Evolutionary conservation across 73 alveolate species (phyloP).

Genomic region (Paramecium pentaurelia): DNA sequence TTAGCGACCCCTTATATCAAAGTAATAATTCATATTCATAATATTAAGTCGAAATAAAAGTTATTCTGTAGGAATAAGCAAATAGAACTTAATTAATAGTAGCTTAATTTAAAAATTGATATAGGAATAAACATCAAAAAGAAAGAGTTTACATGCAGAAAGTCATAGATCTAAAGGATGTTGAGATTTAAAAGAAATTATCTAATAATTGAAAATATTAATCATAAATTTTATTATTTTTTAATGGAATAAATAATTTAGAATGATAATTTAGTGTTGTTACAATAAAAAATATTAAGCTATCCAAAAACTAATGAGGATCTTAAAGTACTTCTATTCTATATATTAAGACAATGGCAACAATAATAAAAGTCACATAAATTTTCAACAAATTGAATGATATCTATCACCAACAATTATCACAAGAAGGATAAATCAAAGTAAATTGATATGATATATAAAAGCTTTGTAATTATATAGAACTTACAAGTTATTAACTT

Average conservation of each 20-base stretch:
- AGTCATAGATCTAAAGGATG: background rate
- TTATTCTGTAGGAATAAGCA: background rate
- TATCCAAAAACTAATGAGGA: conserved; percentile 13
- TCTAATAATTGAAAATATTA: background rate
- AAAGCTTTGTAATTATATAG: background rate
- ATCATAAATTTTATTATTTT: background rate
- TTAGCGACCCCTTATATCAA: background rate
- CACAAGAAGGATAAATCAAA: background rate
- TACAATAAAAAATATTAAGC: background rate
- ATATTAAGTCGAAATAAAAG: background rate
- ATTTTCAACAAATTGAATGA: background rate
- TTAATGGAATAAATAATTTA: background rate
- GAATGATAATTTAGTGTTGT: background rate
- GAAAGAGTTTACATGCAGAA: background rate
- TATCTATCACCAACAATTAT: background rate
- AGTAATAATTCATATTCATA: background rate
- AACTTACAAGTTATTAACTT: background rate
- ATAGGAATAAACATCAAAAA: background rate
- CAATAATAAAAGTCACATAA: background rate
- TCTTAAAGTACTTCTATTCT: background rate
- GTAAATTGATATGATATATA: background rate
- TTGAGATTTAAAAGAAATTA: background rate
- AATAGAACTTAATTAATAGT: background rate
- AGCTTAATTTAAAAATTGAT: background rate
- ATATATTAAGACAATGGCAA: background rate